phyloP scores from a whole-genome alignment of 2,329 filamentous ascomycete genomes.

The Metarhizium album region DNA sequence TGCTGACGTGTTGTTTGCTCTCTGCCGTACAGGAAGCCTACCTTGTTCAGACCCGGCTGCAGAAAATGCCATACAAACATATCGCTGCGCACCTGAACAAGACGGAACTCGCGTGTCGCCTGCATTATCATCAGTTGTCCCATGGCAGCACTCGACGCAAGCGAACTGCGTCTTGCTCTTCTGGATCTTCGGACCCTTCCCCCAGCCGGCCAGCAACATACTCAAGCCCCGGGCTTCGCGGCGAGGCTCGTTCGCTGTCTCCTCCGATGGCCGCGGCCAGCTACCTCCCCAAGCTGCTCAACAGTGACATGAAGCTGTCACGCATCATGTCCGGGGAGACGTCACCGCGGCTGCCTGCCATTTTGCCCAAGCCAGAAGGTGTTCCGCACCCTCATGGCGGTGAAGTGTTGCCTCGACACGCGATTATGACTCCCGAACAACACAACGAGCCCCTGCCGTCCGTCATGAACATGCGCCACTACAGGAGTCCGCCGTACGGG shows the following conservation, averaged over 20 bases:
- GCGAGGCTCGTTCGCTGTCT: conserved; percentile 36
- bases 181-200: conserved; percentile 45
- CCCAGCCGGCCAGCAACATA: conserved; percentile 36
- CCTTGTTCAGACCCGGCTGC: conserved; percentile 70
- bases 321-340: conserved; percentile 35
- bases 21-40: conserved; percentile 57
- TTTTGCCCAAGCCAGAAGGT: conserved; percentile 54
- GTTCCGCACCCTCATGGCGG: conserved; percentile 31
- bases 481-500: conserved; percentile 18
- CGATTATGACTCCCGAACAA: conserved; percentile 31
- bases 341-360: conserved; percentile 45
- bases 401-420: conserved; percentile 28
- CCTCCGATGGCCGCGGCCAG: conserved; percentile 34
- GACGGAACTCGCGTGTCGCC: conserved; percentile 75
- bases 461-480: conserved; percentile 25
- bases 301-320: conserved; percentile 38
- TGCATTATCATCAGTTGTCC: conserved; percentile 79
- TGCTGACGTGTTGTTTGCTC: conserved; percentile 3
- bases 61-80: conserved; percentile 88
- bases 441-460: conserved; percentile 35
- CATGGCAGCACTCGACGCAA: conserved; percentile 74
- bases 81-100: conserved; percentile 79
- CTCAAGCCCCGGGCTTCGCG: conserved; percentile 40
- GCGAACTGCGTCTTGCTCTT: conserved; percentile 60
- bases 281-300: conserved; percentile 34